phyloP scores from a whole-genome alignment of 2,329 filamentous ascomycete genomes.

The Fusarium agapanthi region DNA sequence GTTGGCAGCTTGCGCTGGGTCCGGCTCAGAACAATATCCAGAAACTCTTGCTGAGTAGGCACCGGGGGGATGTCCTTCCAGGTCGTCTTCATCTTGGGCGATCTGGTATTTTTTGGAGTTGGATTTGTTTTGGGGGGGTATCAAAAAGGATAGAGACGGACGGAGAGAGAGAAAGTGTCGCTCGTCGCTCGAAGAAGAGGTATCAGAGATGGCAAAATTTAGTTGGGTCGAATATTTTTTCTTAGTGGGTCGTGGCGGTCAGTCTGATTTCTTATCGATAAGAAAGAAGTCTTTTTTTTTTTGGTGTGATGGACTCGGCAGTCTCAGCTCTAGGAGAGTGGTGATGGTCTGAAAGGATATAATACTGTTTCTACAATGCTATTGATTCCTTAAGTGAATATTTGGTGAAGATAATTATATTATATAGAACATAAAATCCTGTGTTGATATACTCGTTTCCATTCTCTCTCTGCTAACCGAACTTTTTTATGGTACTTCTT shows the following conservation, averaged over 20 bases:
- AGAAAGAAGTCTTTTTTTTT: constrained; percentile 32
- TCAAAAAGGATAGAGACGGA: constrained; percentile 2
- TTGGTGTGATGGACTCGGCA: constrained; percentile 10
- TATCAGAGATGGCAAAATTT: constrained; percentile 38
- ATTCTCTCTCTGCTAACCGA: neutral
- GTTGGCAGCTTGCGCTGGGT: constrained; percentile 94
- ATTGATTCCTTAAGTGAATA: neutral
- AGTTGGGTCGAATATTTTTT: constrained; percentile 48
- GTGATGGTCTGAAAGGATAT: neutral
- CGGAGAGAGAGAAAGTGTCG: constrained; percentile 28
- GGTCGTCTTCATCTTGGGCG: constrained; percentile 66
- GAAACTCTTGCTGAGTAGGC: constrained; percentile 92
- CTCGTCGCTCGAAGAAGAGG: constrained; percentile 24
- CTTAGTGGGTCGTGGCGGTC: constrained; percentile 40
- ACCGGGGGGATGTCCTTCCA: constrained; percentile 87
- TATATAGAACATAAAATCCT: neutral
- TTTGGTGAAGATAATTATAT: too few species aligned
- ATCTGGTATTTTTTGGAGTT: constrained; percentile 38
- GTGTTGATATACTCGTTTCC: neutral
- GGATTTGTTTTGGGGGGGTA: constrained; percentile 6
- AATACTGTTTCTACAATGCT: neutral
- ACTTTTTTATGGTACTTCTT: constrained; percentile 2
- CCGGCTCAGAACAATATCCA: constrained; percentile 95
- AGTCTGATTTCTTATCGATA: constrained; percentile 25
- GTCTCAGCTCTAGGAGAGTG: neutral